Base-by-base conservation (phyloP, 2,329 filamentous ascomycete genomes). In the Neurospora crassa region DNA sequence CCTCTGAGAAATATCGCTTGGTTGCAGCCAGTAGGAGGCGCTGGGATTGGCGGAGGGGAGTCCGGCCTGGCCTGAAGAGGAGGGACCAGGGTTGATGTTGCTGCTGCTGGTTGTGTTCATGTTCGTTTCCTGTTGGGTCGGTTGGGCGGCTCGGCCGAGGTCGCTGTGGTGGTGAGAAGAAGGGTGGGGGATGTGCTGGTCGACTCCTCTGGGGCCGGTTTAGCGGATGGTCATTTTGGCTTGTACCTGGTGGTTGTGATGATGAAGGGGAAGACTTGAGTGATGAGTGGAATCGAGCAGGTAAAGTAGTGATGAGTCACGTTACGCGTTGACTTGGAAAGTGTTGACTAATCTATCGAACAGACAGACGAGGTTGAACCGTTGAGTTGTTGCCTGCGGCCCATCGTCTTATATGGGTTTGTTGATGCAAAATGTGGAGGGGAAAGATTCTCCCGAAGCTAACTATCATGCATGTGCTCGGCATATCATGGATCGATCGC, bases 21-120 rank as follows among this genome's bases (percentile, higher is more conserved):
- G 7, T 18, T 83, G 86, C 77, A 92, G 91, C 92, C 92, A 95
- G 83, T 91, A 94, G 0, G 92, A 92, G 37, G 80, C 78, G 3
- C 89, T 90, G 53, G 90, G 87, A 47, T 86, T 83, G 3, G 83
- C 80, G 2, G 87, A 87, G 2, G 91, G 91, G 24, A 93, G 83
- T 68, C 84, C 86, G 0, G 87, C 42, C 10, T 40, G 40, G 16
- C 79, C 75, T 2, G 41, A 43, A 5, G 41, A 43, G 16, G 41
- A 43, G 16, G 41, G 14, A 18, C 2, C 5, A 0, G 4, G 75
- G 69, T 67, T 74, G 75, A 68, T 75, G 70, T 3, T 73, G 76
- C 76, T 77, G 59, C 24, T 71, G 67, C 5, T 63, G 37, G 24
- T 11, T 12, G 6, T 14, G 45, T 8, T 8, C 34, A 2, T 29